Conservation (phyloP, 768 basidiomycete species). For the Leccinellum luteum region DNA sequence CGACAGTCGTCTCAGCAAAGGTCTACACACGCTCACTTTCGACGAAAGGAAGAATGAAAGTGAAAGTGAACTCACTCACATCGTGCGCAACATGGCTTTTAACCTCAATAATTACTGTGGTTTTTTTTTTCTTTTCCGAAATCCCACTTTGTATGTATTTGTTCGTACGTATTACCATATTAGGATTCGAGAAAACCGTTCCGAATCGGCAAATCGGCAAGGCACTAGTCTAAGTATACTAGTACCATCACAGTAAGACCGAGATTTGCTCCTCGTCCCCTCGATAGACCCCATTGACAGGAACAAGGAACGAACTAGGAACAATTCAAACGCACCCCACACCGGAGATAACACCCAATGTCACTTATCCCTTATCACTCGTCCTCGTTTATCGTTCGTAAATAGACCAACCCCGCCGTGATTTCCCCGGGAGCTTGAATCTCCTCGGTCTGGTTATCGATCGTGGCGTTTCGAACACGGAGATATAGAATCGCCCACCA, state of each 20-base stretch:
- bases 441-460: background rate
- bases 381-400: background rate
- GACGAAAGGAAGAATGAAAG: background rate
- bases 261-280: background rate
- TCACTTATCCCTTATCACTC: background rate
- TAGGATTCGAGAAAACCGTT: background rate
- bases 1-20: background rate
- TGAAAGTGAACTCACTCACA: slow-evolving; percentile 20
- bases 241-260: background rate
- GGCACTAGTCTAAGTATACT: too few relatives aligned
- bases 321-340: background rate
- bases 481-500: background rate
- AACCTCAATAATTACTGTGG: background rate
- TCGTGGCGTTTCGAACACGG: background rate
- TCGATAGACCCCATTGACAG: background rate
- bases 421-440: background rate
- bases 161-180: background rate
- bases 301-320: background rate
- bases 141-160: background rate
- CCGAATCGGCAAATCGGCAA: too few relatives aligned
- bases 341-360: background rate
- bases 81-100: slow-evolving; percentile 26
- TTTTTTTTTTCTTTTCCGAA: background rate
- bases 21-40: background rate
- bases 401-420: background rate